Conservation (phyloP, 257 asterid genomes). For the Nicotiana benthamiana region DNA sequence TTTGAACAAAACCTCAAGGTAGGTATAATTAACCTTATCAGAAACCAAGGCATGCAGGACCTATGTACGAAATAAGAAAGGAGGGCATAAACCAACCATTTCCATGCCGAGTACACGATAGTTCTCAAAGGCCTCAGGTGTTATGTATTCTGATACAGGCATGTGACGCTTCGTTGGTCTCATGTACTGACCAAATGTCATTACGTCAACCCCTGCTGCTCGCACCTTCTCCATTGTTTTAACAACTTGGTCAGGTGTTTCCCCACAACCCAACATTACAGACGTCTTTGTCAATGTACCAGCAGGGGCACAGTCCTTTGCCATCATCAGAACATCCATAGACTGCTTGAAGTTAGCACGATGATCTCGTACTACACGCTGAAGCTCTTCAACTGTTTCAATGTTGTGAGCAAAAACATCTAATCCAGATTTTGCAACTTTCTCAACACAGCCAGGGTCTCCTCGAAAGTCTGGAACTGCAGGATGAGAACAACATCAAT, state of each 20-base stretch:
- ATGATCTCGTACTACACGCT: slow-evolving; percentile 75
- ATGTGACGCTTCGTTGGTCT: slow-evolving; percentile 97
- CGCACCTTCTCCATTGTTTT: slow-evolving; percentile 94
- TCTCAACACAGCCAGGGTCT: slow-evolving; percentile 66
- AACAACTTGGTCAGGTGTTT: slow-evolving; percentile 92
- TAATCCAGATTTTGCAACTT: slow-evolving; percentile 87
- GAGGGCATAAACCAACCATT: slow-evolving; percentile 51
- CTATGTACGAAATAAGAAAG: too few species aligned
- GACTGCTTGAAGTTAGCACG: slow-evolving; percentile 98
- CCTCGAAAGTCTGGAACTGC: slow-evolving; percentile 98
- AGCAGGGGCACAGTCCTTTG: slow-evolving; percentile 83
- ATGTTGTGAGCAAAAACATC: slow-evolving; percentile 96
- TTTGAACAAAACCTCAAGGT: too few species aligned
- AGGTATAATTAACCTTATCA: too few species aligned
- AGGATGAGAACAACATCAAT: slow-evolving; percentile 8
- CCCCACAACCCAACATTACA: slow-evolving; percentile 96
- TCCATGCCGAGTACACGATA: slow-evolving; percentile 77
- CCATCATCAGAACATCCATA: slow-evolving; percentile 70
- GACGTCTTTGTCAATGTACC: slow-evolving; percentile 97
- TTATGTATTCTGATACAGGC: slow-evolving; percentile 86
- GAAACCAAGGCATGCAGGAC: too few species aligned
- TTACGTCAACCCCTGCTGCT: slow-evolving; percentile 94
- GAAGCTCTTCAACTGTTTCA: slow-evolving; percentile 98
- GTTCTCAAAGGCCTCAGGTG: slow-evolving; percentile 96
- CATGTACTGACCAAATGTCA: slow-evolving; percentile 99